Evolutionary conservation across 2,329 filamentous ascomycete genomes (phyloP), one percentile per base, ranked within the genome.

Genomic region (Macrophomina phaseolina): DNA sequence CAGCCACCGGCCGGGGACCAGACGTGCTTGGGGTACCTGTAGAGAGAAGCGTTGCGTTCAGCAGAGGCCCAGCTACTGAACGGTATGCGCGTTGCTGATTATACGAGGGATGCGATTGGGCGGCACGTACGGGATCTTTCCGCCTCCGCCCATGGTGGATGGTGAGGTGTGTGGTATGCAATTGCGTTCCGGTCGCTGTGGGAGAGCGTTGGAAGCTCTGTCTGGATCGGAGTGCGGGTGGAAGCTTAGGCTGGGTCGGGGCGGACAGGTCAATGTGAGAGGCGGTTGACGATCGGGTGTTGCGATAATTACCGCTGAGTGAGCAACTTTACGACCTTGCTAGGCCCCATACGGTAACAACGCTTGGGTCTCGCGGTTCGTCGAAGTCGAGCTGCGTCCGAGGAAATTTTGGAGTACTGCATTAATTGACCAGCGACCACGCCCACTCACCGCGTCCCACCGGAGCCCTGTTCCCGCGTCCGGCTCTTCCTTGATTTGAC

Each of bases 1-100:
- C 95, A 99, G 82, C 95, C 95, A 86, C 95, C 95, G 71, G 94
- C 86, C 69, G 95, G 95, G 77, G 95, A 98, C 95, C 95, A 99
- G 86, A 99, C 93, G 86, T 99, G 94, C 86, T 97, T 97, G 80
- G 93, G 94, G 83, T 97, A 97, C 77, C 93, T 97, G 75, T 55
- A n/a, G 56, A 51, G 34, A 45, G 14, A 51, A 36, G 45, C 18
- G 32, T 36, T 49, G 11, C 45, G 30, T 12, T 49, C 58, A 49
- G 45, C 32, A 51, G 65, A 40, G 42, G 58, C 42, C 40, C 28
- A 53, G 46, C 18, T 48, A 40, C 45, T n/a, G 49, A 38, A 46
- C 32, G 45, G 28, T 72, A 49, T 62, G 42, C 45, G 58, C 45
- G n/a, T 14, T 62, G 58, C 58, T 62, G 58, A 62, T 62, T 62